Conservation (phyloP, 2,329 filamentous ascomycete genomes). For the Colletotrichum sidae region DNA sequence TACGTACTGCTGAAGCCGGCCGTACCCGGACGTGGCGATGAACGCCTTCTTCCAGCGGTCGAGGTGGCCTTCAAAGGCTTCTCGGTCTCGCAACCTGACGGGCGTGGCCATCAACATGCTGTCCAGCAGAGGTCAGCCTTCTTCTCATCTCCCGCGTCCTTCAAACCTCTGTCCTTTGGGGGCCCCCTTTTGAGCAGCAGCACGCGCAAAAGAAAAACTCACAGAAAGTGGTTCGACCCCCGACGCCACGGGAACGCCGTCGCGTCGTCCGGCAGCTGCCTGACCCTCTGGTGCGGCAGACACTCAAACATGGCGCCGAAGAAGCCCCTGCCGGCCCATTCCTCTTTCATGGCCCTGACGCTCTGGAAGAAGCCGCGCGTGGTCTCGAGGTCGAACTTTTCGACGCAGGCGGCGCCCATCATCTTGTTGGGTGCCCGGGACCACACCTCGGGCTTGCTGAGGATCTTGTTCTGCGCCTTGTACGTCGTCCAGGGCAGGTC, state of each 20-base stretch:
- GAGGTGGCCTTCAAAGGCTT: constrained; percentile 53
- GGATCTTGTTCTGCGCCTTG: constrained; percentile 28
- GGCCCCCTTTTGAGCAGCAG: no score
- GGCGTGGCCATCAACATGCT: constrained; percentile 47
- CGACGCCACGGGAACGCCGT: constrained; percentile 31
- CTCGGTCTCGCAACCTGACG: constrained; percentile 46
- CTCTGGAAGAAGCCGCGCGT: constrained; percentile 23
- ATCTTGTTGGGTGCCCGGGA: constrained; percentile 31
- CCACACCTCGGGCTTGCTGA: constrained; percentile 31
- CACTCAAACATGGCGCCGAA: constrained; percentile 34
- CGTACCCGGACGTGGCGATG: constrained; percentile 40
- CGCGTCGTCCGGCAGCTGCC: constrained; percentile 17
- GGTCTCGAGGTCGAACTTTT: constrained; percentile 23
- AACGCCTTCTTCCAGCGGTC: constrained; percentile 47
- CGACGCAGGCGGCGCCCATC: constrained; percentile 30
- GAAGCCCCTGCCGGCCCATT: constrained; percentile 28
- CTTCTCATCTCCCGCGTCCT: no score
- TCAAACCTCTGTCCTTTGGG: no score
- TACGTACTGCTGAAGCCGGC: constrained; percentile 35
- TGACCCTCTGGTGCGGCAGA: constrained; percentile 28
- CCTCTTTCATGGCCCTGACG: constrained; percentile 26
- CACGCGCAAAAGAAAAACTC: background rate
- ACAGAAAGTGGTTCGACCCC: constrained; percentile 32
- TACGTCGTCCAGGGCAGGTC: constrained; percentile 30
- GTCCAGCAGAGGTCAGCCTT: background rate